phyloP scores from a whole-genome alignment of 768 basidiomycete species.

The Macrolepiota fuliginosa region DNA sequence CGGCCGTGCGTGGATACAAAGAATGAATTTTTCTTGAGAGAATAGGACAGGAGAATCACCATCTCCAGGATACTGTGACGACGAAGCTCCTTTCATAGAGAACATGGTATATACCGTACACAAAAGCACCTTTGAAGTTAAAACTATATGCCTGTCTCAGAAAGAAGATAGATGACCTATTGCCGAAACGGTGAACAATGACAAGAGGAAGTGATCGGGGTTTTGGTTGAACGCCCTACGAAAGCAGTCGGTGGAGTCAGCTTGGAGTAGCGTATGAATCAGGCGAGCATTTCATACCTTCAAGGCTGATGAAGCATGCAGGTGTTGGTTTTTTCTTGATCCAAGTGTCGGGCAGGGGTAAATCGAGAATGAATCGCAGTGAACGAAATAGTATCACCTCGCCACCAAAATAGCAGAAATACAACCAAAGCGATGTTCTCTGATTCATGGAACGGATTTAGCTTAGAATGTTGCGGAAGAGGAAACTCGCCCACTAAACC shows the following conservation, averaged over 20 bases:
- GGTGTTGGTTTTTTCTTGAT: neutral
- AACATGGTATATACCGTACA: neutral
- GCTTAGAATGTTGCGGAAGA: neutral
- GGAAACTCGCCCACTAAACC: slow-evolving; percentile 2
- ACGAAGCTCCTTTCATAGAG: neutral
- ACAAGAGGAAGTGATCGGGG: slow-evolving; percentile 6
- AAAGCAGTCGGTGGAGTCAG: neutral
- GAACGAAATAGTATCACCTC: neutral
- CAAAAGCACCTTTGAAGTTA: neutral
- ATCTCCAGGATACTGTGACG: neutral
- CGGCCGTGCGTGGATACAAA: neutral
- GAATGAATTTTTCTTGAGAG: neutral
- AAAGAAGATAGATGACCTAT: neutral
- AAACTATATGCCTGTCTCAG: neutral
- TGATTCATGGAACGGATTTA: neutral
- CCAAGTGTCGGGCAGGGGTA: neutral
- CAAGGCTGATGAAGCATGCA: neutral
- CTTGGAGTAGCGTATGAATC: neutral
- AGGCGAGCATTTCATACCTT: neutral
- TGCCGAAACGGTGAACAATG: neutral
- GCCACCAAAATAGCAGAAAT: neutral
- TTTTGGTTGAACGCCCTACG: neutral
- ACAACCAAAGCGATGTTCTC: neutral
- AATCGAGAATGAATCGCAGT: neutral
- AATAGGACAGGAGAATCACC: neutral